Conservation (phyloP, 208 protist species). For the Herpetomonas samuelpessoai region DNA sequence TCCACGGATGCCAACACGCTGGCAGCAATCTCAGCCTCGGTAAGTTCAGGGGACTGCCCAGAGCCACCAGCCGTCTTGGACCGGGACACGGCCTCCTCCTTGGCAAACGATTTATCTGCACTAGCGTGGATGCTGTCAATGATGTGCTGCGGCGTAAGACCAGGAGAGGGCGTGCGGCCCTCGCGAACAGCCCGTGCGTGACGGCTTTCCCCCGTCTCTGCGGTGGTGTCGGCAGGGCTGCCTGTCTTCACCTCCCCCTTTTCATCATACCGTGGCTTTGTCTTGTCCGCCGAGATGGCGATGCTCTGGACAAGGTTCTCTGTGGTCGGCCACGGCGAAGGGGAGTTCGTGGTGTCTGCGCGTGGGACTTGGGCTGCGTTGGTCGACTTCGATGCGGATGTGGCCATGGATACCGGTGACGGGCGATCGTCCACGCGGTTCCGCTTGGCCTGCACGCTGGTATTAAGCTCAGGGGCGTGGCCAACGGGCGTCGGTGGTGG, state of each 20-base stretch:
- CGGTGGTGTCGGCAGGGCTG: no score
- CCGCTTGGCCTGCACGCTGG: background rate
- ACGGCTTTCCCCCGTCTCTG: background rate
- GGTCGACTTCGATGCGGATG: background rate
- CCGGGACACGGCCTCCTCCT: conserved; percentile 17
- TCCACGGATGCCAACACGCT: conserved; percentile 27
- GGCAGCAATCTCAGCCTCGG: conserved; percentile 18
- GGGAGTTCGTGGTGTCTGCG: conserved; percentile 8
- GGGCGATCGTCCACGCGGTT: conserved; percentile 14
- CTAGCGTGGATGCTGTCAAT: conserved; percentile 30
- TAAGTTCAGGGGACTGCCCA: conserved; percentile 24
- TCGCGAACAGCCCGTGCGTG: conserved; percentile 1
- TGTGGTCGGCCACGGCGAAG: conserved; percentile 41
- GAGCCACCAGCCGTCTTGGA: background rate
- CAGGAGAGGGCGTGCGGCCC: background rate
- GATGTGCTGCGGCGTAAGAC: conserved; percentile 22
- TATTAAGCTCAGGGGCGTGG: background rate
- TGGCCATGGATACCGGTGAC: conserved; percentile 17
- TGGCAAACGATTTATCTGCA: conserved; percentile 22
- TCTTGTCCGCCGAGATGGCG: conserved; percentile 12
- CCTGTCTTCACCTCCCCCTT: background rate
- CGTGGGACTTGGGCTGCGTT: background rate
- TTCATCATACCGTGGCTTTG: conserved; percentile 17
- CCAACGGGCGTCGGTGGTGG: background rate
- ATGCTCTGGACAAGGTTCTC: conserved; percentile 40